Evolutionary conservation across 345 rosid species (phyloP).

Genomic region (Euphorbia pulcherrima): DNA sequence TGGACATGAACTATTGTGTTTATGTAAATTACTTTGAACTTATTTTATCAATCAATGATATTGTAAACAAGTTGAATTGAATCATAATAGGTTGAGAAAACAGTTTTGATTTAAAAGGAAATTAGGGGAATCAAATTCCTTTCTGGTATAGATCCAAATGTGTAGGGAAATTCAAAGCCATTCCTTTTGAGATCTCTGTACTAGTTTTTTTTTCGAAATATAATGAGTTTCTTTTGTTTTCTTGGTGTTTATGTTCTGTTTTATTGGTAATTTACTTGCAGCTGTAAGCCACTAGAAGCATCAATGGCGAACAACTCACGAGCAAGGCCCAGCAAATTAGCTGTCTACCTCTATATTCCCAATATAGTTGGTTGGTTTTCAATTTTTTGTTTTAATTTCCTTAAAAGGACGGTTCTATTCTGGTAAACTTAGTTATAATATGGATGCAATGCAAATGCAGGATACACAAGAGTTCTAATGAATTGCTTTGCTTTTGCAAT

Average conservation of each 20-base stretch:
- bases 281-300: neutral
- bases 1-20: too few species aligned
- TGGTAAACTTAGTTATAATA: neutral
- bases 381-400: neutral
- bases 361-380: constrained; percentile 71
- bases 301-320: constrained; percentile 60
- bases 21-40: too few species aligned
- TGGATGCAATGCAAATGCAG: constrained; percentile 30
- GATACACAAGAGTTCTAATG: constrained; percentile 71
- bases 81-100: too few species aligned
- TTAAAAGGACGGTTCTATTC: neutral
- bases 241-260: neutral
- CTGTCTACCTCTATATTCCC: constrained; percentile 82
- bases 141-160: too few species aligned
- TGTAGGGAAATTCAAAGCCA: too few species aligned
- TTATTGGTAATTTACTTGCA: neutral
- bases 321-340: constrained; percentile 46
- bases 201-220: too few species aligned
- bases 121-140: too few species aligned
- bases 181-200: neutral
- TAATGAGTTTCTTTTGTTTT: neutral
- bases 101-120: too few species aligned
- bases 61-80: too few species aligned
- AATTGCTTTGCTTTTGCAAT: constrained; percentile 74
- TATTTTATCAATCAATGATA: too few species aligned